Base-by-base conservation (phyloP, 371 early-diverging fungal species). In the Syncephalastrum monosporum region DNA sequence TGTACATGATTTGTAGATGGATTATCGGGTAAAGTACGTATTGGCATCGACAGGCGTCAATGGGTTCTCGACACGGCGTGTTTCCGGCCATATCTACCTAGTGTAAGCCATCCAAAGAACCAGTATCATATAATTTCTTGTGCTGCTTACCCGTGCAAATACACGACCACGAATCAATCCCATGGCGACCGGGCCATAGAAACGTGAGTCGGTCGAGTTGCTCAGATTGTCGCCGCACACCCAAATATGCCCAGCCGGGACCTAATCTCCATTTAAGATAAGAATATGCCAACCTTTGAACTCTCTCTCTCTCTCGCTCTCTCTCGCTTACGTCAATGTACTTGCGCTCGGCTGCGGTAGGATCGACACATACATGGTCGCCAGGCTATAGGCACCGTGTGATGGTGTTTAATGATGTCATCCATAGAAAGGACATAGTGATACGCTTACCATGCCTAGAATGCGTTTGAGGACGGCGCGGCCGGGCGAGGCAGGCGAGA, bases 181-280 rank as follows among this genome's bases (percentile, higher is more conserved):
- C 69, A 87, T 77, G 0, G 93, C 82, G 3, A 94, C 87, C 0
- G 94, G 92, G 1, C 94, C 94, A 77, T 92, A 94, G 6, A 58
- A 60, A 43, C 93, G 68, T 24, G 93, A 92, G 57, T 94, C 95
- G 0, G 79, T 89, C 4, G 91, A 91, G 63, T 90, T 88, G 58
- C 79, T 85, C 33, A 85, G 64, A 67, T 94, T 93, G 57, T 94
- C 95, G 6, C 95, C 95, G 51, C 71, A 78, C 8, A 88, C 46
- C 88, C 88, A 88, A n/a, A 86, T 75, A 63, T 85, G 85, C 1
- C 88, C 86, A n/a, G 65, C 68, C 24, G 88, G 88, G 1, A 82
- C 79, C 82, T 84, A n/a, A 41, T 29, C 43, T 10, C 7, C 29
- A 29, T 6, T 29, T 29, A 29, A 29, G 29, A 7, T 29, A 29